Evolutionary conservation across 768 basidiomycete species (phyloP), one percentile per base, ranked within the genome.

Genomic region (Lactifluus piperatus): DNA sequence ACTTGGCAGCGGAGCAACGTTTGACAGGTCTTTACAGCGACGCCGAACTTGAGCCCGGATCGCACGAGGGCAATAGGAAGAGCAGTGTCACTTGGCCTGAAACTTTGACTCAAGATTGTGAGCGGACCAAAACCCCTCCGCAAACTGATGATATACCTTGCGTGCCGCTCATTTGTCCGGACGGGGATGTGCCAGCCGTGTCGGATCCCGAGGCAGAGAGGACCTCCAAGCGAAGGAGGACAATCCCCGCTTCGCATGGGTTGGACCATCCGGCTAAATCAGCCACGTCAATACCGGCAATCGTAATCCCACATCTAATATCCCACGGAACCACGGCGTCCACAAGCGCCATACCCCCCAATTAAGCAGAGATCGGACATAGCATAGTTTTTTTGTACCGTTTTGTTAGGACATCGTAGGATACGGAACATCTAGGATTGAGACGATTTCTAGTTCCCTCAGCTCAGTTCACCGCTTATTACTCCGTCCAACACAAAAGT

Each of bases 281-380:
- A 10, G 4, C 36, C 10, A 27, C 45, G 9, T 56, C 54, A 27
- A 61, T 56, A 26, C 60, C 60, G 3, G 60, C 60, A 6, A 61
- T 61, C 44, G 44, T 61, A 5, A 61, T 61, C 13, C 60, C 60
- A 6, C 60, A 61, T 56, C n/a, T 61, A 0, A 32, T 37, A 30
- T 22, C 54, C 24, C 45, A 36, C 24, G 27, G 18, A 52, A 13
- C 55, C 16, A 39, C 36, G 9, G 2, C 32, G 14, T 32, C 49
- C 10, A 18, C 48, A 14, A 45, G 16, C 18, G 26, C 48, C 16
- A 43, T 26, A 9, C n/a, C 29, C 9, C 18, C 29, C 30, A 20
- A 22, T 34, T 50, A 20, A 57, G 32, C 27, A 29, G 8, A n/a
- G 34, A n/a, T n/a, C n/a, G n/a, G n/a, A n/a, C n/a, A n/a, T n/a